A percentile compares a stretch with the other conserved stretches of the same genome.
These are phyloP conservation scores for Apiospora marii DNA, from an alignment of 2,329 filamentous ascomycete species.

Conservation along the genomic window DNA sequence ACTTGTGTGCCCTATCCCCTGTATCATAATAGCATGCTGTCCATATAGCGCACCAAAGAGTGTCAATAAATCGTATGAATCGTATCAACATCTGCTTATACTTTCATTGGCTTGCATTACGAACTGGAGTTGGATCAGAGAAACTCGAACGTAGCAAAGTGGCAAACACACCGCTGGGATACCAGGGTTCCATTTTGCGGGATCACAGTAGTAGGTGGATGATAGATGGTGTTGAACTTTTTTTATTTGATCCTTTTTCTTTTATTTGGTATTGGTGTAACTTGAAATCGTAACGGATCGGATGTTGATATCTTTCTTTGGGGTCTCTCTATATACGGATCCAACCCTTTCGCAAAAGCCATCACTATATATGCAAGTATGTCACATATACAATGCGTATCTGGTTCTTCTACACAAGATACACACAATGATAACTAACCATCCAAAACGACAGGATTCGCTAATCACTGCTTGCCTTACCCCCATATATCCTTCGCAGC, in stretches of 20 bases:
- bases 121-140: not conserved
- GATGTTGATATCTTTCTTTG: slow-evolving; percentile 3
- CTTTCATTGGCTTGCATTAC: not conserved
- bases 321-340: not conserved
- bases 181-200: too few relatives aligned
- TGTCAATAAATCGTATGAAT: slow-evolving; percentile 1
- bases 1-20: not conserved
- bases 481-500: not conserved
- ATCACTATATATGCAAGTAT: not conserved
- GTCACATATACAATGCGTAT: slow-evolving; percentile 2
- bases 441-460: not conserved
- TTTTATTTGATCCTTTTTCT: not conserved
- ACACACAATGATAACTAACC: not conserved
- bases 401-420: not conserved
- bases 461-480: not conserved
- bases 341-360: not conserved
- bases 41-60: not conserved
- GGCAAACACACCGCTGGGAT: not conserved
- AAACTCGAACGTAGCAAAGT: not conserved
- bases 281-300: not conserved
- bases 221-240: not conserved
- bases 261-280: not conserved
- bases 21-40: not conserved
- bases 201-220: not conserved
- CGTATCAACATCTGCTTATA: not conserved